A percentile compares a stretch with the other conserved stretches of the same genome.
These are phyloP conservation scores for Rhamnella rubrinervis DNA, from an alignment of 331 rosid genomes.

Conservation along the genomic window DNA sequence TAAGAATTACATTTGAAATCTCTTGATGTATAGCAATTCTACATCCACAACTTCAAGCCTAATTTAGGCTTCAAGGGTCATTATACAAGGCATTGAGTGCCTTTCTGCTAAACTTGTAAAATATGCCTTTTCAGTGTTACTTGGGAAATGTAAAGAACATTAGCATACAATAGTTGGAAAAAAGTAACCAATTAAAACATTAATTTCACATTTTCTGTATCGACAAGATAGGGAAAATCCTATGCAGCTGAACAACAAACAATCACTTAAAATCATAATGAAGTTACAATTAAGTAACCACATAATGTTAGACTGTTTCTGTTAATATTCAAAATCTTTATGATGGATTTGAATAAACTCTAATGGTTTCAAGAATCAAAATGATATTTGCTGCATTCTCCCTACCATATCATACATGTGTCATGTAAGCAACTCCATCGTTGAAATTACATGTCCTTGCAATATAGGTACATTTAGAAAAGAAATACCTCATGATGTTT, in stretches of 20 bases:
- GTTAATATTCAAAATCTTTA: not conserved
- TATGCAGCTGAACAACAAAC: not conserved
- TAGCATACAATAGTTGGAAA: not conserved
- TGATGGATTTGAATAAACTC: not conserved
- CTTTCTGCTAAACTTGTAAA: too few relatives aligned
- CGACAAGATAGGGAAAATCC: not conserved
- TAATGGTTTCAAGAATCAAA: not conserved
- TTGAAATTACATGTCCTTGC: not conserved
- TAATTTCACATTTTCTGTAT: not conserved
- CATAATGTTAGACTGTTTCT: not conserved
- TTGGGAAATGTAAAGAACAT: not conserved
- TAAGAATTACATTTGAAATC: not conserved
- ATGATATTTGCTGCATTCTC: not conserved
- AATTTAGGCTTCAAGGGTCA: not conserved
- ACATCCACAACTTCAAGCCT: not conserved
- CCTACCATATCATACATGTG: not conserved
- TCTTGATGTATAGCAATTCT: not conserved
- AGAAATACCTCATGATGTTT: slow-evolving; percentile 77
- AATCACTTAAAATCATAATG: not conserved
- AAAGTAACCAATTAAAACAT: not conserved
- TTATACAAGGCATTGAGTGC: too few relatives aligned
- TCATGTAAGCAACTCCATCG: not conserved
- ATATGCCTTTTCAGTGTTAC: not conserved
- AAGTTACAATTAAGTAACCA: not conserved
- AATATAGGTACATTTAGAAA: not conserved